Base-by-base conservation (phyloP, 1,284 basidiomycete species). In the Ceratobasidium sp. region DNA sequence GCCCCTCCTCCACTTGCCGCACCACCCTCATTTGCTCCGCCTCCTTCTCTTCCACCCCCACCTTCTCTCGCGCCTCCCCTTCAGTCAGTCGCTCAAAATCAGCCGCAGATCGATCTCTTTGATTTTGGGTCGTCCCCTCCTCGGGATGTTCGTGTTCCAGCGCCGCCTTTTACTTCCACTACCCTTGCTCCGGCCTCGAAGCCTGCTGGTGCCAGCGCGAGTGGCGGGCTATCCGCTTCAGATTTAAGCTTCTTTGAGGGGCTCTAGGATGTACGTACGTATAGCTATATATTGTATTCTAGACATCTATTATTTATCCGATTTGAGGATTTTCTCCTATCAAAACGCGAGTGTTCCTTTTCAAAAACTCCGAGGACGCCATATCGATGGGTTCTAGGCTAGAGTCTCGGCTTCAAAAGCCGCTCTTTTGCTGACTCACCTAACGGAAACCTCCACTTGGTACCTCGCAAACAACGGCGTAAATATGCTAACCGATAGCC, bases 161-260 rank as follows among this genome's bases (percentile, higher is more conserved):
- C 52, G 9, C 52, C 65, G 23, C 5, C 65, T 2, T 70, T 70
- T 34, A 14, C 45, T 45, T 16, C 64, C 28, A n/a, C 28, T 30
- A 30, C 41, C 12, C 9, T 26, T 14, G 43, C 41, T 16, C 16
- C 16, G 26, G 36, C 52, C n/a, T 23, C 39, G 1, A 58, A 57
- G 23, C 53, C 65, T 21, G 6, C 65, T 18, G 23, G 48, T 45
- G 28, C 41, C 3, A 21, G 39, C 6, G 45, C 39, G 21, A 32
- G 53, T 32, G 65, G 53, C 1, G 65, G 65, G 30, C 53, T 70
- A 3, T 70, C 65, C n/a, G 65, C 65, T 34, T 57, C 65, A 16
- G 65, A 70, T 70, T 48, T 70, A 5, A 70, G 65, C 45, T 70
- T 70, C 36, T 70, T 70, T 26, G 65, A 70, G 30, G 65, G 65